These are phyloP conservation scores for Aethionema arabicum DNA, from an alignment of 345 rosid genomes.

Conservation along the genomic window DNA sequence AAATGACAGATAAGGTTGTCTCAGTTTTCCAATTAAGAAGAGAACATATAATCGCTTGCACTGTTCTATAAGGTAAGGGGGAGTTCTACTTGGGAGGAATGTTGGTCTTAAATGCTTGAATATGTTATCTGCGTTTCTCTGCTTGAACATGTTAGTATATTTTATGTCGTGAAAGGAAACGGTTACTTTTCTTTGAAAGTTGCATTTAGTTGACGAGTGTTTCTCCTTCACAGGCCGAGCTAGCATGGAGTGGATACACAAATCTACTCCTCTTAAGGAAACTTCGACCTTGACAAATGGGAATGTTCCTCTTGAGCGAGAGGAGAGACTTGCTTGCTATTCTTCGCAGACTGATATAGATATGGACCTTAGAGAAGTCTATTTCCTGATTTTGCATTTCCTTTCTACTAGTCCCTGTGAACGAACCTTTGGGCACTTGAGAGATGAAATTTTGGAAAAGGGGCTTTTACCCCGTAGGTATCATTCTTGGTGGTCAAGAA, in stretches of 20 bases:
- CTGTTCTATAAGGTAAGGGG: conserved; percentile 2
- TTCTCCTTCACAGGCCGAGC: conserved; percentile 36
- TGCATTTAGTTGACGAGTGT: conserved; percentile 22
- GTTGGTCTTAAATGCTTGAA: conserved; percentile 5
- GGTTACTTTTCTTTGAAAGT: conserved; percentile 4
- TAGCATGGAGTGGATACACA: conserved; percentile 62
- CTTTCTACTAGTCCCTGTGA: conserved; percentile 84
- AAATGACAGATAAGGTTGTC: background rate
- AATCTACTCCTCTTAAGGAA: conserved; percentile 51
- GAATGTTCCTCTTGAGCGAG: conserved; percentile 45
- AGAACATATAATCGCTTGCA: background rate
- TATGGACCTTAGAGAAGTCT: conserved; percentile 79
- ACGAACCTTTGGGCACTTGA: conserved; percentile 56
- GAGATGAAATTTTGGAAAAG: conserved; percentile 73
- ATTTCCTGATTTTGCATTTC: conserved; percentile 88
- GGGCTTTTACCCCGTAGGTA: conserved; percentile 92
- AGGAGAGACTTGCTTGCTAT: conserved; percentile 40
- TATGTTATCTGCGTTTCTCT: background rate
- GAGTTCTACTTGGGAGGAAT: background rate
- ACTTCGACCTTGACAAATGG: conserved; percentile 44
- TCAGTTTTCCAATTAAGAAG: background rate
- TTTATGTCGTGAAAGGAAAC: background rate
- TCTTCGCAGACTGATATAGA: conserved; percentile 45
- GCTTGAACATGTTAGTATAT: background rate
- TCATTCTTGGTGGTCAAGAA: conserved; percentile 93